A percentile compares a stretch with the other conserved stretches of the same genome.
Conservation (phyloP, 208 protist species). For the Leishmania arabica region DNA sequence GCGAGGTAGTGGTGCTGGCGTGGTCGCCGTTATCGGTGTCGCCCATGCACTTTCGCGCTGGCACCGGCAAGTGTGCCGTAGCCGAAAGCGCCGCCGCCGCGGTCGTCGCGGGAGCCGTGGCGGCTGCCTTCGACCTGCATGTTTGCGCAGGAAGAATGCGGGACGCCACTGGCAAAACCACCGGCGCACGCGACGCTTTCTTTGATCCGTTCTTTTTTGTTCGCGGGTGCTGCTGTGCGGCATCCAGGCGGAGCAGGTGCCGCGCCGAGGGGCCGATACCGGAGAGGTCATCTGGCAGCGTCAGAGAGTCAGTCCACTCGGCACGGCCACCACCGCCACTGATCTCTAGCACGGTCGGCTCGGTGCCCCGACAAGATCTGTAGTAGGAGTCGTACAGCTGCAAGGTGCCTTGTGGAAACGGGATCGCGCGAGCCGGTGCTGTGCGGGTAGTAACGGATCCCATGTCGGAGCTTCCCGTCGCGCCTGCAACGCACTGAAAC, state of each 20-base stretch:
- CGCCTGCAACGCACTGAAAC: neutral
- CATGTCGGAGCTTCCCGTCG: neutral
- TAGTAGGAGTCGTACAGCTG: slow-evolving; percentile 37
- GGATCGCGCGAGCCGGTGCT: neutral
- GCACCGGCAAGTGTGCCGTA: neutral
- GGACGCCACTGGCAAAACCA: slow-evolving; percentile 4
- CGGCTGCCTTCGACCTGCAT: neutral
- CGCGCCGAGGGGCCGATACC: slow-evolving; percentile 59
- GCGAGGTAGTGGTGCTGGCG: neutral
- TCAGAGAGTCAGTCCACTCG: slow-evolving; percentile 8
- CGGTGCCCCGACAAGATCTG: slow-evolving; percentile 6
- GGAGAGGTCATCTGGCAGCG: slow-evolving; percentile 31
- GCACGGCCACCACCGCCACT: neutral
- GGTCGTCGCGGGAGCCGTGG: neutral
- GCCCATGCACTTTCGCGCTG: neutral
- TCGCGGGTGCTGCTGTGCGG: neutral
- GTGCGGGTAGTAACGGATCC: neutral
- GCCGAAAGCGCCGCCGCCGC: neutral
- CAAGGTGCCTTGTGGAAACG: slow-evolving; percentile 20
- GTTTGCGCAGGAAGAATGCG: slow-evolving; percentile 7
- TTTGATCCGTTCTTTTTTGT: neutral
- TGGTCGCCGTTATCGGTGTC: neutral
- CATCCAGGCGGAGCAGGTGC: slow-evolving; percentile 36
- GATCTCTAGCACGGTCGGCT: neutral
- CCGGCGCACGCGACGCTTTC: neutral